These are phyloP conservation scores for Amoebophrya sp. DNA, from an alignment of 169 alveolate genomes.

Conservation along the genomic window DNA sequence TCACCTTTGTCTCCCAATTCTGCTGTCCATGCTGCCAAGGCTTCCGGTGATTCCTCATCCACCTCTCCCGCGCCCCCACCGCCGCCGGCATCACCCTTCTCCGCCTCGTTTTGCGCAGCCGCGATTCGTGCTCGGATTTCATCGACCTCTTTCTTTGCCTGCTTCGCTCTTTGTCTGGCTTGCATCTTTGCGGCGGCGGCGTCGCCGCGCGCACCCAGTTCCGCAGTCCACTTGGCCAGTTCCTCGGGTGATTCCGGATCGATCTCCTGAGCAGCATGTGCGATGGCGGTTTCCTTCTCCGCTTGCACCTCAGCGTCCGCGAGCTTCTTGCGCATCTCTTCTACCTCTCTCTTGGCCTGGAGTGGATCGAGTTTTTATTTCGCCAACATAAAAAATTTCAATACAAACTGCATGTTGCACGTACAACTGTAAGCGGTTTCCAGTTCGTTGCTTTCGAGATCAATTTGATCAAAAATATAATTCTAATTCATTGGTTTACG, in stretches of 20 bases:
- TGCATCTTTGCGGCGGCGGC: neutral
- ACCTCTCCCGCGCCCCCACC: too few relatives aligned
- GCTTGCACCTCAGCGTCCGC: neutral
- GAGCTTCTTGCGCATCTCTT: neutral
- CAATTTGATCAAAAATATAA: too few relatives aligned
- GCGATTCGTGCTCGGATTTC: neutral
- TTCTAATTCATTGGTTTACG: neutral
- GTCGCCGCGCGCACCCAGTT: neutral
- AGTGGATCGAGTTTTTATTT: neutral
- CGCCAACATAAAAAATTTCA: neutral
- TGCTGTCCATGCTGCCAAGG: neutral
- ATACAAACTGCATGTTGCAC: neutral
- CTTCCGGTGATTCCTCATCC: neutral
- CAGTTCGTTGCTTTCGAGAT: too few relatives aligned
- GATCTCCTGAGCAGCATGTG: neutral
- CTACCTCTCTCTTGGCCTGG: neutral
- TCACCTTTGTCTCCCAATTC: neutral
- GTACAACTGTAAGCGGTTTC: neutral
- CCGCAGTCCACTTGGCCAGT: neutral
- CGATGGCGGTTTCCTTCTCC: neutral
- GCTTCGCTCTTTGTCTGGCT: neutral
- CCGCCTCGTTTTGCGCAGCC: neutral
- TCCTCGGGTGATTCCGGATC: neutral
- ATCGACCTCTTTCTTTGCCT: neutral
- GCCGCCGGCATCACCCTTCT: too few relatives aligned